Percentiles rank a stretch among this genome's conserved stretches.
These are phyloP conservation scores for Filosporella fistucella DNA, from an alignment of 495 filamentous ascomycete genomes.

Conservation along the genomic window DNA sequence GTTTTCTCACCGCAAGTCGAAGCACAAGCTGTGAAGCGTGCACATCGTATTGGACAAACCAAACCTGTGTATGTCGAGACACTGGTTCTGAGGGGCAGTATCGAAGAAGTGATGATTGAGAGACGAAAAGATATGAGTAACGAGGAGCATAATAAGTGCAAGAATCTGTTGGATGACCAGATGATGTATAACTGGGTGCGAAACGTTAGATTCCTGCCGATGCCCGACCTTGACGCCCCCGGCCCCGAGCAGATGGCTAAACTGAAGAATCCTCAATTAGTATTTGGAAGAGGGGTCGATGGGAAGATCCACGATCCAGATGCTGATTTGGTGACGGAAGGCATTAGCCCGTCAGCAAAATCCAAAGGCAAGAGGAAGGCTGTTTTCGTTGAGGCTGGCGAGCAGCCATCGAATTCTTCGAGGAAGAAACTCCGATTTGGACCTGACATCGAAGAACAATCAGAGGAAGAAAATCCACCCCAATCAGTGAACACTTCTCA, in stretches of 20 bases:
- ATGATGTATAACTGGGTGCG: constrained; percentile 76
- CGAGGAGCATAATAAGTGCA: constrained; percentile 64
- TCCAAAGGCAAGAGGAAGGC: too few species aligned
- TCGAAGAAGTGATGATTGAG: constrained; percentile 81
- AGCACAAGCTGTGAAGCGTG: constrained; percentile 88
- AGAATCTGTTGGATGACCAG: constrained; percentile 68
- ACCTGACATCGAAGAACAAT: too few species aligned
- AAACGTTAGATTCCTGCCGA: constrained; percentile 59
- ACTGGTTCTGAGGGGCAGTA: constrained; percentile 70
- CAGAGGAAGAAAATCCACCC: too few species aligned
- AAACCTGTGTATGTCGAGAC: constrained; percentile 83
- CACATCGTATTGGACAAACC: constrained; percentile 81
- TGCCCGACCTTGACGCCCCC: constrained; percentile 39
- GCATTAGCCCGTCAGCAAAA: too few species aligned
- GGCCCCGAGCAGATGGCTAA: constrained; percentile 51
- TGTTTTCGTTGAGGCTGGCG: too few species aligned
- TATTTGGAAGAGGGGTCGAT: constrained; percentile 46
- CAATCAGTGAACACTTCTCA: too few species aligned
- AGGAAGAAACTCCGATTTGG: too few species aligned
- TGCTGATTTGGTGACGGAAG: constrained; percentile 17
- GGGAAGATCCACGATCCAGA: constrained; percentile 8
- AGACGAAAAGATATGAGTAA: constrained; percentile 73
- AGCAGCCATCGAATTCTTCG: too few species aligned
- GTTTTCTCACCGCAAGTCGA: constrained; percentile 83
- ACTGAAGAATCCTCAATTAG: constrained; percentile 45